Conservation (phyloP, 108 stramenopile species). For the Fragilariopsis cylindrus region DNA sequence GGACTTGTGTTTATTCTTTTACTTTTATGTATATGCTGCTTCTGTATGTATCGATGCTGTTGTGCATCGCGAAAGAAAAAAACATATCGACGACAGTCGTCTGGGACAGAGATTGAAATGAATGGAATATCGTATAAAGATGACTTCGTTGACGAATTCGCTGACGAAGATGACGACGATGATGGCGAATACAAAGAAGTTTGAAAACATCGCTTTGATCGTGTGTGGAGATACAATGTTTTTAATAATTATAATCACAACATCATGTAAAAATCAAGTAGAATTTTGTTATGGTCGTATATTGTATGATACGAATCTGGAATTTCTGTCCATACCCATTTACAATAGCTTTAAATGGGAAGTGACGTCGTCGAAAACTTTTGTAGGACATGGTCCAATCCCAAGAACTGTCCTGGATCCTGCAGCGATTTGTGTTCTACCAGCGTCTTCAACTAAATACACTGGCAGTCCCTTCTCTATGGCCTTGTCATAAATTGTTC, state of each 20-base stretch:
- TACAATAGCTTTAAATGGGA: constrained; percentile 91
- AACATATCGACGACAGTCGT: too few relatives aligned
- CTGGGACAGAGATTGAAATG: too few relatives aligned
- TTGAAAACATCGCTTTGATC: not conserved
- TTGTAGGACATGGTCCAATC: constrained; percentile 82
- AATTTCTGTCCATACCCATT: not conserved
- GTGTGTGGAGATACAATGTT: too few relatives aligned
- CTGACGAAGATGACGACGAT: constrained; percentile 8
- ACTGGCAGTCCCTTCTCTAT: constrained; percentile 65
- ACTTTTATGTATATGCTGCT: constrained; percentile 8
- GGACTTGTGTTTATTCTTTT: not conserved
- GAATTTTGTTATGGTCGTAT: not conserved
- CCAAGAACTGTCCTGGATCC: constrained; percentile 90
- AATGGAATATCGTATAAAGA: not conserved
- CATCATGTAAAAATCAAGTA: too few relatives aligned
- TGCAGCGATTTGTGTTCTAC: constrained; percentile 93
- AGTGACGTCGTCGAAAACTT: constrained; percentile 80
- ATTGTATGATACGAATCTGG: not conserved
- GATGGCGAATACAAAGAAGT: constrained; percentile 19
- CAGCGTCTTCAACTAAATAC: constrained; percentile 91
- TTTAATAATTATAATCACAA: too few relatives aligned
- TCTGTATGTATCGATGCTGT: not conserved
- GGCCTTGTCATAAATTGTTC: constrained; percentile 65
- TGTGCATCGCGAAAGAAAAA: too few relatives aligned
- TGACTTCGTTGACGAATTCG: constrained; percentile 11